Evolutionary conservation across 177 flowering plant genomes (phyloP).

Genomic region (Vitis hybrid): DNA sequence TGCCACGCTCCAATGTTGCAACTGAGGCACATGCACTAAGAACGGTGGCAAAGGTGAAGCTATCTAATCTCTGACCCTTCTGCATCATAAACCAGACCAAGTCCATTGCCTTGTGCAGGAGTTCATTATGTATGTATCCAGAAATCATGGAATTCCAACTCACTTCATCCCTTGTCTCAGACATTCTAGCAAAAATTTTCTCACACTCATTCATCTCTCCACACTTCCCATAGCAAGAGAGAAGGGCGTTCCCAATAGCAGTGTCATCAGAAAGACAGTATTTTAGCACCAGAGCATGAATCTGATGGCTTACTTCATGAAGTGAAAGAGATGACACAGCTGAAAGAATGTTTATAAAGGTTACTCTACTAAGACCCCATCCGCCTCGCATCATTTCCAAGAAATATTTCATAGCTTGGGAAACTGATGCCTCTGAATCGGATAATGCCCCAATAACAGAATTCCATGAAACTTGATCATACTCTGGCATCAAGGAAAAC

Average conservation of each 20-base stretch:
- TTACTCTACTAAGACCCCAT: slow-evolving; percentile 61
- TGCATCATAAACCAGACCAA: slow-evolving; percentile 77
- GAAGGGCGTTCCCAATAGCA: slow-evolving; percentile 69
- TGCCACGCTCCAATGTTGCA: slow-evolving; percentile 82
- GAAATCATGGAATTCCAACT: slow-evolving; percentile 91
- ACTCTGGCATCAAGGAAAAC: slow-evolving; percentile 57
- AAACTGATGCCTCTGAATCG: slow-evolving; percentile 41
- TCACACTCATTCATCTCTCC: slow-evolving; percentile 69
- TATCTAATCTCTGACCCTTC: slow-evolving; percentile 62
- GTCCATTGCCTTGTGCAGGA: slow-evolving; percentile 69
- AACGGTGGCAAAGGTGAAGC: slow-evolving; percentile 83
- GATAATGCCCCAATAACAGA: slow-evolving; percentile 71
- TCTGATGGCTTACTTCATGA: slow-evolving; percentile 50
- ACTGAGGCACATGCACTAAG: slow-evolving; percentile 95
- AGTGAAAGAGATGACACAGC: slow-evolving; percentile 61
- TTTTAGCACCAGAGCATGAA: slow-evolving; percentile 69
- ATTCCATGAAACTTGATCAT: slow-evolving; percentile 89
- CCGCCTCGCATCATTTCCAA: slow-evolving; percentile 66
- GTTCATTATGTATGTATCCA: slow-evolving; percentile 79
- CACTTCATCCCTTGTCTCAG: slow-evolving; percentile 68
- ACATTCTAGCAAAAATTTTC: slow-evolving; percentile 62
- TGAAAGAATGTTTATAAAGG: slow-evolving; percentile 65
- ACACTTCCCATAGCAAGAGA: slow-evolving; percentile 78
- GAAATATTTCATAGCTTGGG: slow-evolving; percentile 49
- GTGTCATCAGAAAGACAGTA: slow-evolving; percentile 33